phyloP scores from a whole-genome alignment of 2,329 filamentous ascomycete species.

The Alternaria ventricosa region DNA sequence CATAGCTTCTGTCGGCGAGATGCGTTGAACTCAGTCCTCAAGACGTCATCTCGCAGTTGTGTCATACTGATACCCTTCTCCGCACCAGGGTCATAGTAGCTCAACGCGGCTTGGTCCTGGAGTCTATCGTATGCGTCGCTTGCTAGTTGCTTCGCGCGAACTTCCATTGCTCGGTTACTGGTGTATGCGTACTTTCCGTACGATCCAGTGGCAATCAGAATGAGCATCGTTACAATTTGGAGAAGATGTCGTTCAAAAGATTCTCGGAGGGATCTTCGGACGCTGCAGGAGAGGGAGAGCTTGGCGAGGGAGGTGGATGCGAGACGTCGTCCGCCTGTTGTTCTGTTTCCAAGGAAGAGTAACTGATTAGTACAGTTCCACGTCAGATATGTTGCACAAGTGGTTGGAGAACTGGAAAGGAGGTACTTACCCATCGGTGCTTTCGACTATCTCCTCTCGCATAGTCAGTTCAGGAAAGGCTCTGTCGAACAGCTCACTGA shows the following conservation, averaged over 20 bases:
- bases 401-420: constrained; percentile 24
- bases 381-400: constrained; percentile 37
- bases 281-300: constrained; percentile 82
- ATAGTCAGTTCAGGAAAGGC: constrained; percentile 74
- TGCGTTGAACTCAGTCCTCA: constrained; percentile 80
- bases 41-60: constrained; percentile 88
- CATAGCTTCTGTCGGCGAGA: constrained; percentile 81
- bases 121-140: constrained; percentile 83
- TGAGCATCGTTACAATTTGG: constrained; percentile 69
- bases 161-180: constrained; percentile 68
- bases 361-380: constrained; percentile 80
- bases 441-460: constrained; percentile 66
- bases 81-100: constrained; percentile 66
- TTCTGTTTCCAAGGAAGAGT: constrained; percentile 74
- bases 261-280: constrained; percentile 79
- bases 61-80: constrained; percentile 86
- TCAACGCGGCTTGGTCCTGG: constrained; percentile 81
- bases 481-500: constrained; percentile 83
- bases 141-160: constrained; percentile 82
- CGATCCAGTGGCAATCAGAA: constrained; percentile 56
- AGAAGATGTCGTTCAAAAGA: constrained; percentile 86
- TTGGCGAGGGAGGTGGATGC: constrained; percentile 88
- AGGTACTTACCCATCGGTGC: constrained; percentile 63
- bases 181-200: constrained; percentile 72
- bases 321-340: constrained; percentile 69